Evolutionary conservation across 305 asterid species (phyloP).

Genomic region (Solanum hybrid): DNA sequence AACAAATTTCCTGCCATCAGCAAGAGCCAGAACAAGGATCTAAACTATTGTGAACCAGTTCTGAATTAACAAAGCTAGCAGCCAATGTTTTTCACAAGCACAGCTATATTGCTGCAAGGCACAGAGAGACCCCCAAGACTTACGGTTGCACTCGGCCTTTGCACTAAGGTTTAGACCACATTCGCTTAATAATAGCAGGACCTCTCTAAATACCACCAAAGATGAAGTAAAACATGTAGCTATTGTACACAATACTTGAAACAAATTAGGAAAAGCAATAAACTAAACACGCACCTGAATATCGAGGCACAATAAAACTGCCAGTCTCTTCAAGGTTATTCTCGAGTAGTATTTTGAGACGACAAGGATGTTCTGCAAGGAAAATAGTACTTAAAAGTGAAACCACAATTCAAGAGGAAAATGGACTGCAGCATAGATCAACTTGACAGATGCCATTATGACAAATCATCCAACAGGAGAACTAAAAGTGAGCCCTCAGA

Average conservation of each 20-base stretch:
- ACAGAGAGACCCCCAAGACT: neutral
- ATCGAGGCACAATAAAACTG: conserved; percentile 79
- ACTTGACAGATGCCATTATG: neutral
- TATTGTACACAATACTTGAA: neutral
- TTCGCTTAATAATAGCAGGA: neutral
- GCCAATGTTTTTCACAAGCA: neutral
- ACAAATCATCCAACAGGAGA: neutral
- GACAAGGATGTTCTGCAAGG: conserved; percentile 81
- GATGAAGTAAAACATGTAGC: neutral
- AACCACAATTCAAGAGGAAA: neutral
- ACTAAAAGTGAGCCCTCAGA: conserved; percentile 1
- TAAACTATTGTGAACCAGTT: neutral
- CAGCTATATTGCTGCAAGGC: neutral
- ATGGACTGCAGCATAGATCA: neutral
- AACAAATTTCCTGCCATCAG: neutral
- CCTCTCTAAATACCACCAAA: neutral
- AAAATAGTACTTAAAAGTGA: conserved; percentile 3
- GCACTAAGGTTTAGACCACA: neutral
- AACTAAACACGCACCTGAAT: conserved; percentile 44
- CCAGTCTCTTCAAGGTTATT: conserved; percentile 78
- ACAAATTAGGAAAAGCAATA: neutral
- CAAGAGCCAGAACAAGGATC: neutral
- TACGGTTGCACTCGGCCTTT: neutral
- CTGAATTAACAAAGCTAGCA: neutral
- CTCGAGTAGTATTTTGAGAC: conserved; percentile 84